phyloP scores from a whole-genome alignment of 2,329 filamentous ascomycete species.

The Xenoacremonium recifei region DNA sequence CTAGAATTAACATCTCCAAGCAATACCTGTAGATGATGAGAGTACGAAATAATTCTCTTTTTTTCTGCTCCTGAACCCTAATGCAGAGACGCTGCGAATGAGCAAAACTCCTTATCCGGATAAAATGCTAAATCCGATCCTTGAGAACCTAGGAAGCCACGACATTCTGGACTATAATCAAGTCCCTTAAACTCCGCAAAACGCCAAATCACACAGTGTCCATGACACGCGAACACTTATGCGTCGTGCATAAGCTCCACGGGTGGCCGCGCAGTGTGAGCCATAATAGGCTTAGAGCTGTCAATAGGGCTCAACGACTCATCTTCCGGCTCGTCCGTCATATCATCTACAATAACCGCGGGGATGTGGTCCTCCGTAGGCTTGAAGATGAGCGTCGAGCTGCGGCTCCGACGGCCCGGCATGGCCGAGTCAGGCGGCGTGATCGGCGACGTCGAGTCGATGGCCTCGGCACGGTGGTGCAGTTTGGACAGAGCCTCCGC shows the following conservation, averaged over 20 bases:
- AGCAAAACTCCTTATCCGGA: too few relatives aligned
- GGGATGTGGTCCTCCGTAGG: slow-evolving; percentile 60
- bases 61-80: too few relatives aligned
- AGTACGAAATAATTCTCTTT: too few relatives aligned
- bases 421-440: slow-evolving; percentile 29
- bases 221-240: slow-evolving; percentile 11
- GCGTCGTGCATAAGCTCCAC: slow-evolving; percentile 60
- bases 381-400: slow-evolving; percentile 65
- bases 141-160: too few relatives aligned
- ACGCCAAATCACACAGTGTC: neutral
- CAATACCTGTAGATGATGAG: too few relatives aligned
- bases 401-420: slow-evolving; percentile 50
- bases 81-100: too few relatives aligned
- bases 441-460: slow-evolving; percentile 36
- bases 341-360: slow-evolving; percentile 66
- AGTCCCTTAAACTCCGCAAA: neutral
- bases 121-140: too few relatives aligned
- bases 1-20: too few relatives aligned
- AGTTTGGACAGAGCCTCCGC: slow-evolving; percentile 64
- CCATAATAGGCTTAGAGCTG: slow-evolving; percentile 47
- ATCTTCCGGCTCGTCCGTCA: slow-evolving; percentile 55
- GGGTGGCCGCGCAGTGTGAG: slow-evolving; percentile 62
- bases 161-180: too few relatives aligned
- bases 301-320: slow-evolving; percentile 39
- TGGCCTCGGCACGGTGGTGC: slow-evolving; percentile 45